A percentile compares a stretch with the other conserved stretches of the same genome.
Conservation (phyloP, 768 basidiomycete genomes). For the Pleurotus cornucopiae region DNA sequence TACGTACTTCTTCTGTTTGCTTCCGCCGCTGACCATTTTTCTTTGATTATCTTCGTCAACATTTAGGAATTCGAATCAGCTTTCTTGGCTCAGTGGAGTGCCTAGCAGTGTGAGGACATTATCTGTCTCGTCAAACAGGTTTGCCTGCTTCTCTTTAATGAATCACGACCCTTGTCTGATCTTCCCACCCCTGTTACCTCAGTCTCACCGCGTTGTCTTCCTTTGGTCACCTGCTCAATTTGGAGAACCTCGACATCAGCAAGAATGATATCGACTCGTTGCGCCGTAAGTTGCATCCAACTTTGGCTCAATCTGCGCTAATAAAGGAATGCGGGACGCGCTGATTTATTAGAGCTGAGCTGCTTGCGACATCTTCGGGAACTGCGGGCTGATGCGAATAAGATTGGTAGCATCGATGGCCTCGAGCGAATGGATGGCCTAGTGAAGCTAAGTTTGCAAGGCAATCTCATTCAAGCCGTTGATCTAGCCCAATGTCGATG, state of each 20-base stretch:
- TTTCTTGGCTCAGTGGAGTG: constrained; percentile 79
- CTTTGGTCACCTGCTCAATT: constrained; percentile 78
- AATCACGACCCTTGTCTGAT: constrained; percentile 3
- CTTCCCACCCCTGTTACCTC: constrained; percentile 13
- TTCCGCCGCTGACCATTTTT: constrained; percentile 6
- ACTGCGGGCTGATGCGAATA: constrained; percentile 86
- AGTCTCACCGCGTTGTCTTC: constrained; percentile 86
- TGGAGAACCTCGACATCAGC: constrained; percentile 90
- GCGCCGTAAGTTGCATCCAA: constrained; percentile 51
- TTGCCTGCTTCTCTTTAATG: constrained; percentile 19
- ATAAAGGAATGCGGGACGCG: constrained; percentile 3
- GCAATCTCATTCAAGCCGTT: constrained; percentile 61
- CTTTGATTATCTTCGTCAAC: background rate
- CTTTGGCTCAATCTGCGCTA: constrained; percentile 13
- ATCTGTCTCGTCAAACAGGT: constrained; percentile 76
- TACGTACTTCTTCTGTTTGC: constrained; percentile 1
- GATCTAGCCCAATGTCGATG: constrained; percentile 66
- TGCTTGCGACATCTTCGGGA: constrained; percentile 85
- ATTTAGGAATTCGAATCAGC: constrained; percentile 63
- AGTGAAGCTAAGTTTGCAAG: constrained; percentile 76
- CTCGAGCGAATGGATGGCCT: constrained; percentile 78
- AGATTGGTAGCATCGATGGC: constrained; percentile 68
- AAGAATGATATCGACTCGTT: constrained; percentile 86
- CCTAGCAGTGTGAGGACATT: constrained; percentile 70
- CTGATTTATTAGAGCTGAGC: constrained; percentile 57